Evolutionary conservation across 768 basidiomycete species (phyloP).

Genomic region (Tephrocybe sp.): DNA sequence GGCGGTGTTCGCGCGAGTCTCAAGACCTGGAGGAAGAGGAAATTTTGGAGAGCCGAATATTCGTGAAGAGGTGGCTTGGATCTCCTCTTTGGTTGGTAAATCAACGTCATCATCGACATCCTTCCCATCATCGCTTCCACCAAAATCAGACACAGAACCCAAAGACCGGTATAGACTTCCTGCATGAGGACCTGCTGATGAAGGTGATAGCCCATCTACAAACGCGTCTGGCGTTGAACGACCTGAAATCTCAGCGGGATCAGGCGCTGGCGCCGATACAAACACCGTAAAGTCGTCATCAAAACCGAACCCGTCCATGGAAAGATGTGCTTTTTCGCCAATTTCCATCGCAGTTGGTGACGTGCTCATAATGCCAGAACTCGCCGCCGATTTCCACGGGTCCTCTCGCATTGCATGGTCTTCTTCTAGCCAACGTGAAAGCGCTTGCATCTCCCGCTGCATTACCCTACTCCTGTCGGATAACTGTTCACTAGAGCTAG

Average conservation of each 20-base stretch:
- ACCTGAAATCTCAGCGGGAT: conserved; percentile 22
- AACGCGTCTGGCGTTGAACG: conserved; percentile 19
- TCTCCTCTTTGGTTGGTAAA: conserved; percentile 48
- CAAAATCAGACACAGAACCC: conserved; percentile 60
- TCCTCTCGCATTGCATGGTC: conserved; percentile 35
- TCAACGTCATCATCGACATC: conserved; percentile 23
- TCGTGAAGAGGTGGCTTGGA: conserved; percentile 42
- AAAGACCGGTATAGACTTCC: conserved; percentile 46
- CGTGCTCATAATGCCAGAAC: conserved; percentile 24
- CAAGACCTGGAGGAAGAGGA: neutral
- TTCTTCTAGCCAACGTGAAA: conserved; percentile 62
- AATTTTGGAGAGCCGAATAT: conserved; percentile 42
- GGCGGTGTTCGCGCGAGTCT: neutral
- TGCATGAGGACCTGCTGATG: conserved; percentile 17
- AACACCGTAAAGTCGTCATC: conserved; percentile 84
- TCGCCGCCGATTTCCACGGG: conserved; percentile 39
- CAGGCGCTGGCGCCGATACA: conserved; percentile 51
- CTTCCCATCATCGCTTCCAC: conserved; percentile 35
- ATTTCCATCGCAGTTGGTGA: conserved; percentile 25
- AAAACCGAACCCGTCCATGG: conserved; percentile 37
- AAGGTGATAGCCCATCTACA: conserved; percentile 15
- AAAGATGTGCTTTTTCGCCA: neutral
- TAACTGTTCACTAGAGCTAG: conserved; percentile 16
- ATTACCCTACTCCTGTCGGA: conserved; percentile 31
- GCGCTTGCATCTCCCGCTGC: conserved; percentile 53